Evolutionary conservation across 805 yeast species (phyloP).

Genomic region (Wickerhamiella occidentalis): DNA sequence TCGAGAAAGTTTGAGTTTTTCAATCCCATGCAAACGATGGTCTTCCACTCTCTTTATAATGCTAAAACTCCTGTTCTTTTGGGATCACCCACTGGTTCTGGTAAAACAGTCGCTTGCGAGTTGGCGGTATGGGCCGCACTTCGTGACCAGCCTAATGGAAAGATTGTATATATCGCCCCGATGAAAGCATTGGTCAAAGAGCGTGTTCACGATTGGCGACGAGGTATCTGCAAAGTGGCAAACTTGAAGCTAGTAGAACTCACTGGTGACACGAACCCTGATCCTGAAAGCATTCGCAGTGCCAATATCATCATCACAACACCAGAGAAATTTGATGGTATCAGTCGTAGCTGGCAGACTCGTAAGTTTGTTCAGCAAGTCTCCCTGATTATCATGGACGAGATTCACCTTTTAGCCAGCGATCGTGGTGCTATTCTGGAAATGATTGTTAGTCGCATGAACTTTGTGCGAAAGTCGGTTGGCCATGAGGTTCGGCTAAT

Average conservation of each 20-base stretch:
- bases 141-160: conserved; percentile 63
- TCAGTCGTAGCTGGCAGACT: conserved; percentile 75
- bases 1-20: conserved; percentile 61
- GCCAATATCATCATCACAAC: conserved; percentile 74
- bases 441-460: conserved; percentile 83
- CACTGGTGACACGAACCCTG: conserved; percentile 76
- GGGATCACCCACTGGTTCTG: conserved; percentile 98
- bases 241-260: conserved; percentile 48
- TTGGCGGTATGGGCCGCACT: conserved; percentile 96
- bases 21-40: conserved; percentile 98
- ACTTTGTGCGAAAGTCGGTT: conserved; percentile 51
- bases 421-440: conserved; percentile 81
- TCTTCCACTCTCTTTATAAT: conserved; percentile 79
- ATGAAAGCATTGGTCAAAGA: conserved; percentile 81
- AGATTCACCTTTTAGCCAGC: conserved; percentile 69
- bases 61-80: conserved; percentile 69
- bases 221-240: conserved; percentile 21
- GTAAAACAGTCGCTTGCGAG: conserved; percentile 95
- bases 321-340: conserved; percentile 81
- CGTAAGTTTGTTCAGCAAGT: conserved; percentile 63
- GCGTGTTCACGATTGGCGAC: conserved; percentile 70
- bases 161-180: conserved; percentile 76
- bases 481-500: conserved; percentile 49
- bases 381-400: conserved; percentile 73
- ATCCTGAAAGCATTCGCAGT: conserved; percentile 47